These are phyloP conservation scores for Mycotypha africana DNA, from an alignment of 371 early-diverging fungal species.

Conservation along the genomic window DNA sequence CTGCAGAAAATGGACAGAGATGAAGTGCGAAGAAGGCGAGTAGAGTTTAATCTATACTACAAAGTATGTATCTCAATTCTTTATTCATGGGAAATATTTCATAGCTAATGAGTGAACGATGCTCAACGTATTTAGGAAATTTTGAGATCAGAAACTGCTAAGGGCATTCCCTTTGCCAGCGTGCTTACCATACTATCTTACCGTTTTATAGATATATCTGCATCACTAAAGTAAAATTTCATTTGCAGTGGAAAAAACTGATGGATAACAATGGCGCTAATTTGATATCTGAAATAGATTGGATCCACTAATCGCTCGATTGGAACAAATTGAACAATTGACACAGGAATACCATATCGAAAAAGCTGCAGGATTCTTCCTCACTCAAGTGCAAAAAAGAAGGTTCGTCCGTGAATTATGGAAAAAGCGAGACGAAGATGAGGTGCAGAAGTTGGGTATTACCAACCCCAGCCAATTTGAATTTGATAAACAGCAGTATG, in stretches of 20 bases:
- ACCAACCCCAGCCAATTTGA: conserved; percentile 5
- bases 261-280: no score
- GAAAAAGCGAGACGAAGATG: conserved; percentile 41
- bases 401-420: conserved; percentile 35
- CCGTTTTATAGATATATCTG: conserved; percentile 45
- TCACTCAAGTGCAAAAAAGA: conserved; percentile 32
- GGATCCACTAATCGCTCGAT: conserved; percentile 32
- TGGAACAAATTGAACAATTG: conserved; percentile 37
- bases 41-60: conserved; percentile 44
- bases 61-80: conserved; percentile 20
- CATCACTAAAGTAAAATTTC: conserved; percentile 50
- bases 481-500: no score
- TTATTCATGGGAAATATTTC: background rate
- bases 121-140: conserved; percentile 31
- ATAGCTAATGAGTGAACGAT: no score
- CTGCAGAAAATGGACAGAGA: conserved; percentile 20
- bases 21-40: conserved; percentile 25
- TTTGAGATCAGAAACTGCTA: conserved; percentile 26
- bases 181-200: conserved; percentile 48
- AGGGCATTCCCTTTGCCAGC: conserved; percentile 52
- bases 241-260: no score
- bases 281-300: no score
- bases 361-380: conserved; percentile 40
- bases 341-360: conserved; percentile 37
- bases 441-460: conserved; percentile 28